Percentiles rank a stretch among this genome's conserved stretches.
Evolutionary conservation across 1,284 basidiomycete species (phyloP).

Genomic region (Pterula multifida): DNA sequence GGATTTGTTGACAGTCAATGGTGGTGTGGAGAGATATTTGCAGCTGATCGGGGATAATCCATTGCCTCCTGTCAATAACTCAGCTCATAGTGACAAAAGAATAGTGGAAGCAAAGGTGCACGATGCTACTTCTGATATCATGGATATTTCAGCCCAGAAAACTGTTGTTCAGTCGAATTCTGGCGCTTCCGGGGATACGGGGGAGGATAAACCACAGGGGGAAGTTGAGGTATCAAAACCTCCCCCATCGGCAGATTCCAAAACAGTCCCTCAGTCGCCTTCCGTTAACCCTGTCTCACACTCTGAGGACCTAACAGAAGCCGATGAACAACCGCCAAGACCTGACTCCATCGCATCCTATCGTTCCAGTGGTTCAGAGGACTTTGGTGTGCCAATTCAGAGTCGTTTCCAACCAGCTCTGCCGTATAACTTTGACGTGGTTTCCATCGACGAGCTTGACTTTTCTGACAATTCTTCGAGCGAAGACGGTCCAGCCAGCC

Average conservation of each 20-base stretch:
- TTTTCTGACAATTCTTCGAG: conserved; percentile 61
- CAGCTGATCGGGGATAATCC: conserved; percentile 37
- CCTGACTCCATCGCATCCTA: neutral
- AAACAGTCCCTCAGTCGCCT: neutral
- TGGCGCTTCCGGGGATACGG: neutral
- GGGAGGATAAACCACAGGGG: neutral
- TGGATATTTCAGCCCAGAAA: neutral
- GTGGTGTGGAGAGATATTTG: conserved; percentile 55
- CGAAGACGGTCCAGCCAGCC: conserved; percentile 22
- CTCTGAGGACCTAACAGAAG: neutral
- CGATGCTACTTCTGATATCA: neutral
- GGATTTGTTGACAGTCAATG: conserved; percentile 46
- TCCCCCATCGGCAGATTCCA: neutral
- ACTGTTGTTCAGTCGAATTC: neutral
- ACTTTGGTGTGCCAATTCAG: conserved; percentile 17
- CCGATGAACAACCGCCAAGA: neutral
- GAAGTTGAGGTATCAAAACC: neutral
- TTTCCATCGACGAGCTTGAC: conserved; percentile 65
- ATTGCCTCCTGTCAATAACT: conserved; percentile 12
- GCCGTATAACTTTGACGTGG: conserved; percentile 52
- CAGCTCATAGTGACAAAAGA: neutral
- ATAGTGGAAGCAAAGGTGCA: neutral
- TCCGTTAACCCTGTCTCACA: neutral
- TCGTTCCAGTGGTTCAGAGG: conserved; percentile 10
- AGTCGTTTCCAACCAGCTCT: conserved; percentile 19